Percentiles rank a stretch among this genome's conserved stretches.
Conservation (phyloP, 345 rosid species). For the Abelmoschus esculentus region DNA sequence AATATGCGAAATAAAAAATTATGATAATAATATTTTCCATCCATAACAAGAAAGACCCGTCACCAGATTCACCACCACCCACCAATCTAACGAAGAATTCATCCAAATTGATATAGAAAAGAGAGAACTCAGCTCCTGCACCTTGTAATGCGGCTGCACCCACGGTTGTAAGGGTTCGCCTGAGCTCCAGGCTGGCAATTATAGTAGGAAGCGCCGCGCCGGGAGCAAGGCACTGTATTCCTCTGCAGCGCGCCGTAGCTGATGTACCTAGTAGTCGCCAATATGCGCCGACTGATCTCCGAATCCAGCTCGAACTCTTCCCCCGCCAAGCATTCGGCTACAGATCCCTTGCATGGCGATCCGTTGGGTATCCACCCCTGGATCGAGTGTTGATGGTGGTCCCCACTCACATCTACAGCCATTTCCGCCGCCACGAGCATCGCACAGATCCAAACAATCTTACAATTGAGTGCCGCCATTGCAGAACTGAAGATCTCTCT, state of each 20-base stretch:
- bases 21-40: constrained; percentile 12
- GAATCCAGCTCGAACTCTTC: constrained; percentile 75
- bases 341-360: constrained; percentile 51
- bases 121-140: constrained; percentile 51
- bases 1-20: not conserved
- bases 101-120: not conserved
- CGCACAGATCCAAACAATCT: constrained; percentile 29
- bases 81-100: not conserved
- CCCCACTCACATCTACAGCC: constrained; percentile 32
- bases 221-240: constrained; percentile 87
- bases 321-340: constrained; percentile 45
- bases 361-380: constrained; percentile 43
- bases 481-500: not conserved
- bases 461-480: constrained; percentile 21
- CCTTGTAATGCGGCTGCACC: constrained; percentile 77
- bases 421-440: constrained; percentile 12
- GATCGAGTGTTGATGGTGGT: constrained; percentile 16
- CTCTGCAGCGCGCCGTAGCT: constrained; percentile 90
- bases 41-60: constrained; percentile 4
- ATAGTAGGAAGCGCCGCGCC: constrained; percentile 94
- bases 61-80: not conserved
- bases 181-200: constrained; percentile 68
- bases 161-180: constrained; percentile 84
- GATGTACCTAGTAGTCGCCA: constrained; percentile 63
- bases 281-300: constrained; percentile 73